Evolutionary conservation across 495 filamentous ascomycete species (phyloP), one percentile per base, ranked within the genome.

Genomic region (Lepidopterella palustris): DNA sequence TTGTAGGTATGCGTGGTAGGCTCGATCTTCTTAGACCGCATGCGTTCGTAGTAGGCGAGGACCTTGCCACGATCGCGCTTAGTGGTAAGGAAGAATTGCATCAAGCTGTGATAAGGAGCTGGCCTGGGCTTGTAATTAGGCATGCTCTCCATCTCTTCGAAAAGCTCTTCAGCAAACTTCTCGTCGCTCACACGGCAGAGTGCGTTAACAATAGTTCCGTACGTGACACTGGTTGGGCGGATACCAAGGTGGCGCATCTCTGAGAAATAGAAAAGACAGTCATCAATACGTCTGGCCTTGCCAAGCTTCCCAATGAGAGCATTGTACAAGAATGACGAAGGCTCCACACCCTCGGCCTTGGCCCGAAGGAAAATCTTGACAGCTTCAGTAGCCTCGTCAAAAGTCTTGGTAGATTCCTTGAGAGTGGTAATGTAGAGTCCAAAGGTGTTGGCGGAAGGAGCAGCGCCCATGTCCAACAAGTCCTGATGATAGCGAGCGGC

Each of bases 131-230:
- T 96, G 84, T 97, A 98, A 77, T 97, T 97, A 39, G 91, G 88
- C 88, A 95, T 95, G 39, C 84, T 84, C 77, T 98, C 93, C 93
- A 98, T 98, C 77, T 98, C 95, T 65, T 97, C 89, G 71, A 98
- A 97, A 66, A 97, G 85, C 73, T 98, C 89, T 68, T 97, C 93
- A 49, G 93, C 93, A 68, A 97, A 96, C 55, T 91, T 90, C 74
- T 97, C 93, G 62, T 98, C 92, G 68, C 89, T 93, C 57, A 97
- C 95, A 59, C 93, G 91, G 78, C 91, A 96, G 5, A 97, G 82
- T 32, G 93, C 93, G 64, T 98, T 98, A 74, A 98, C 92, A 61
- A 98, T 88, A 27, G 93, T 98, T 62, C 93, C 93, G 68, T 97
- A 98, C 5, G 93, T 97, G 64, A 98, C 93, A 58, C 90, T 96